These are phyloP conservation scores for Cymodocea nodosa DNA, from an alignment of 116 monocot genomes.

Conservation along the genomic window DNA sequence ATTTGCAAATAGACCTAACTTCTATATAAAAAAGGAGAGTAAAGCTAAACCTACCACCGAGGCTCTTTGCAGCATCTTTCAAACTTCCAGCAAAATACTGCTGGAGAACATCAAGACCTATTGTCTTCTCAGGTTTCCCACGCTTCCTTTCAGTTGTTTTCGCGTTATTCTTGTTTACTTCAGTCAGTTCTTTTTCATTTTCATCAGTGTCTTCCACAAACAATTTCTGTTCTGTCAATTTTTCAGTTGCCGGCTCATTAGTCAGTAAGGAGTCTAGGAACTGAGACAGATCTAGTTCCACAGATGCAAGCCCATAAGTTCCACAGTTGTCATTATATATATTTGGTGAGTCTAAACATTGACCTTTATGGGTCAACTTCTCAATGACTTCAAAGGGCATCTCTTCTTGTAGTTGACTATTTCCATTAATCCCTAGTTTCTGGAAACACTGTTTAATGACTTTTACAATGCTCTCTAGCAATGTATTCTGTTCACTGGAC, in stretches of 20 bases:
- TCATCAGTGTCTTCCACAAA: constrained; percentile 5
- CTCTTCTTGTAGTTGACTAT: constrained; percentile 13
- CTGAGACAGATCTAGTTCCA: not conserved
- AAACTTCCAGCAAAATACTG: constrained; percentile 71
- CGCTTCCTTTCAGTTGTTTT: constrained; percentile 35
- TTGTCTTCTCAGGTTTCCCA: constrained; percentile 75
- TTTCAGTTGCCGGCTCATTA: constrained; percentile 6
- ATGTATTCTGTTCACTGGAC: constrained; percentile 14
- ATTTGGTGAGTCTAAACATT: not conserved
- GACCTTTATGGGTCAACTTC: not conserved
- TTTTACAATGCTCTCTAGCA: constrained; percentile 36
- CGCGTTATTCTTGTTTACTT: not conserved
- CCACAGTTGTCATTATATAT: constrained; percentile 4
- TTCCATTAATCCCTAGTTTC: constrained; percentile 31
- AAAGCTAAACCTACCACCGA: constrained; percentile 44
- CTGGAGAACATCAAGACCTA: constrained; percentile 73
- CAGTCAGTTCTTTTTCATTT: not conserved
- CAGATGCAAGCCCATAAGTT: constrained; percentile 4
- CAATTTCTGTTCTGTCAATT: not conserved
- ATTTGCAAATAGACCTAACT: too few relatives aligned
- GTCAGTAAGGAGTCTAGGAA: not conserved
- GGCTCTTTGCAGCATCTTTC: constrained; percentile 80
- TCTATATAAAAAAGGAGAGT: too few relatives aligned
- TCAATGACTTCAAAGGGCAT: constrained; percentile 19
- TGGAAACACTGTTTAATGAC: constrained; percentile 27